Evolutionary conservation across 352 stramenopile genomes (phyloP), one percentile per base, ranked within the genome.

Genomic region (Pythium phragmiticola): DNA sequence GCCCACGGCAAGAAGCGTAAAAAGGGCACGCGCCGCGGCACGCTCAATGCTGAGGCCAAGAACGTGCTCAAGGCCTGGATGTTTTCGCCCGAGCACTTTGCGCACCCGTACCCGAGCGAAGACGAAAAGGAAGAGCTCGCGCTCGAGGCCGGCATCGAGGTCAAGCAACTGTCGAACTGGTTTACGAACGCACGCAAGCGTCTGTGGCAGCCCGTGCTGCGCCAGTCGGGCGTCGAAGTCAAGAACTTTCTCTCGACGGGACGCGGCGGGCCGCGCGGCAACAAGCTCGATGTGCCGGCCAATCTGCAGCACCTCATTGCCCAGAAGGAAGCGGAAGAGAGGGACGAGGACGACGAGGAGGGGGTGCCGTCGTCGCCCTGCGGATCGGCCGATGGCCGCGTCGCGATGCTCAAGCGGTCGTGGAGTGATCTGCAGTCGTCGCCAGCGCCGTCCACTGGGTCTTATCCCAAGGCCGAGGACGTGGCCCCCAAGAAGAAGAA

Each of bases 121-220:
- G 87, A 95, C 55, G 87, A 94, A 65, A 95, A 95, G 69, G 87
- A 95, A 60, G 82, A 92, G 62, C 63, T 95, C 21, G 87, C 84
- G 2, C 70, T 69, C 1, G 84, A 93, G 49, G 84, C 87, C 19
- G 87, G 87, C 14, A 95, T 95, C 34, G 84, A 95, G 64, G 82
- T 95, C 49, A 95, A 95, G 60, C 87, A 95, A 77, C 76, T 95
- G 50, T 94, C 87, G 26, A 95, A 95, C 72, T 95, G 87, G 87
- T 95, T 95, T 61, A 95, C 87, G 17, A 95, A 95, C 57, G 87
- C 87, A n/a, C 82, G 87, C 33, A 95, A 95, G 65, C 81, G 87
- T 2, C 73, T 95, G 13, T 95, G 87, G 87, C 84, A 95, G 63
- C 87, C 87, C 9, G 84, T 95, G 65, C 65, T 95, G 51, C 81